These are phyloP conservation scores for Aspergillus aculeatus DNA, from an alignment of 2,329 filamentous ascomycete species.

Conservation along the genomic window DNA sequence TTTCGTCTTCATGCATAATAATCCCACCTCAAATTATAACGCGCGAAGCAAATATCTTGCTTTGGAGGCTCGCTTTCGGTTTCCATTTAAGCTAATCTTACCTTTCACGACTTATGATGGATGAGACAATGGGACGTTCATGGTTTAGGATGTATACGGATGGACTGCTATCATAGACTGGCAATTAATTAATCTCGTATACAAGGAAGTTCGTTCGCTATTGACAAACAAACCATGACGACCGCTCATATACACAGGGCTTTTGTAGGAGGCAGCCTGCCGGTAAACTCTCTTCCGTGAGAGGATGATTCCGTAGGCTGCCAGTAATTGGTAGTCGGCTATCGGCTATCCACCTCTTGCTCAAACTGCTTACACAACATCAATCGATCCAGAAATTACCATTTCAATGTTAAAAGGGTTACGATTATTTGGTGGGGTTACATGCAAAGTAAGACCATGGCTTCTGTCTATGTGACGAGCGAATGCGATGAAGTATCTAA, in stretches of 20 bases:
- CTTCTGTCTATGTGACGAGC: background rate
- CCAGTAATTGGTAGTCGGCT: too few relatives aligned
- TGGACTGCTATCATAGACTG: background rate
- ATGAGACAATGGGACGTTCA: background rate
- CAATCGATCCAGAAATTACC: too few relatives aligned
- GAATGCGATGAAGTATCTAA: background rate
- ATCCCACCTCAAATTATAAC: background rate
- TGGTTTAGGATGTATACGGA: background rate
- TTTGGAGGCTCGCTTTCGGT: background rate
- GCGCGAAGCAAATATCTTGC: background rate
- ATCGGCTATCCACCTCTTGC: too few relatives aligned
- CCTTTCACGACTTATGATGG: background rate
- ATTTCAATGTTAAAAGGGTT: too few relatives aligned
- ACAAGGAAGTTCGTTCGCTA: background rate
- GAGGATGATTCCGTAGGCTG: too few relatives aligned
- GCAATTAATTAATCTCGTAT: background rate
- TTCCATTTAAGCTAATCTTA: background rate
- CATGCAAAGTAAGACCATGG: background rate
- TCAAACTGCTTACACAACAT: too few relatives aligned
- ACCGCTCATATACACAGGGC: too few relatives aligned
- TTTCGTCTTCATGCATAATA: background rate
- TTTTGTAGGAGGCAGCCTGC: too few relatives aligned
- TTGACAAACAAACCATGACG: background rate
- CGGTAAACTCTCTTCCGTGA: too few relatives aligned
- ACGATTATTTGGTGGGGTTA: too few relatives aligned